Conservation (phyloP, 805 yeast genomes). For the Saccharomycopsis javanensis region DNA sequence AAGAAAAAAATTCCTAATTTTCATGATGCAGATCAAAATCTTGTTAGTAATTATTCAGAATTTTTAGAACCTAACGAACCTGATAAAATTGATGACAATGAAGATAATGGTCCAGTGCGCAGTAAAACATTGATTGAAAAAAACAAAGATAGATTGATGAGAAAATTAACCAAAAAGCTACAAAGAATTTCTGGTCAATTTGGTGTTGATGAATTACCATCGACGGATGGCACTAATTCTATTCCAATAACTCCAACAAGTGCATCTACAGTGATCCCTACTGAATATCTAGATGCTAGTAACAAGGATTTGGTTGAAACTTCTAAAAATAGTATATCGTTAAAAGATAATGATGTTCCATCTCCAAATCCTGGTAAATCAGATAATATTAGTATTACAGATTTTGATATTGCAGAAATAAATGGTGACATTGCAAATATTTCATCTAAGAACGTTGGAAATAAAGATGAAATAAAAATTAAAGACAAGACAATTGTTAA, state of each 20-base stretch:
- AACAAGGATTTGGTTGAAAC: not conserved
- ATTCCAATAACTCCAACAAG: not conserved
- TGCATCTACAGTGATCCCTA: not conserved
- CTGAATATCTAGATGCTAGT: not conserved
- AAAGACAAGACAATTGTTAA: not conserved
- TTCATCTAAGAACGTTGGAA: not conserved
- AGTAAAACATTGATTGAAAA: slow-evolving; percentile 9
- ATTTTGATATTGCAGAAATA: not conserved
- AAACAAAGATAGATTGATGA: slow-evolving; percentile 14
- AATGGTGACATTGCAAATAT: not conserved
- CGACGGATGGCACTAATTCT: slow-evolving; percentile 10
- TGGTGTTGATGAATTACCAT: slow-evolving; percentile 4
- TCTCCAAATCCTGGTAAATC: not conserved
- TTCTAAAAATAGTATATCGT: not conserved
- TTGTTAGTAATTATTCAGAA: not conserved
- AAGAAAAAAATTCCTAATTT: not conserved
- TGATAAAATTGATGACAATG: not conserved
- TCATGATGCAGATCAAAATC: not conserved
- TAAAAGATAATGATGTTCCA: not conserved
- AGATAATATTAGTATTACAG: slow-evolving; percentile 13
- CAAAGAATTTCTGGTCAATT: slow-evolving; percentile 18
- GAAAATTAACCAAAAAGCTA: slow-evolving; percentile 17
- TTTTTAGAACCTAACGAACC: not conserved
- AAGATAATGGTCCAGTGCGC: not conserved
- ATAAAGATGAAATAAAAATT: too few species aligned